Percentiles rank a stretch among this genome's conserved stretches.
Conservation (phyloP, 164 flowering plant species). For the Stephania yunnanensis region DNA sequence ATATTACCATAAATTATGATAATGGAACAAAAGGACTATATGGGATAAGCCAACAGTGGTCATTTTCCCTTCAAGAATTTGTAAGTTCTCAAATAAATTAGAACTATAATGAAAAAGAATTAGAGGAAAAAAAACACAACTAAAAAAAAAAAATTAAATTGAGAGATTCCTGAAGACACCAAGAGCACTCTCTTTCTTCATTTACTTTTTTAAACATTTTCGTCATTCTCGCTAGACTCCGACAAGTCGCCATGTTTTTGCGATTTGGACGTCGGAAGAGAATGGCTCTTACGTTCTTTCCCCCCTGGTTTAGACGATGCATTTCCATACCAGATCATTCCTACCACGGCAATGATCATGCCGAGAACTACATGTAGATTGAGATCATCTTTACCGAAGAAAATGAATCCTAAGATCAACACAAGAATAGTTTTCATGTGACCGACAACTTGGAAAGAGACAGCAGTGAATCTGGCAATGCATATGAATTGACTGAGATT, state of each 20-base stretch:
- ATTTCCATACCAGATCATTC: conserved; percentile 89
- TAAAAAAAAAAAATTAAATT: too few relatives aligned
- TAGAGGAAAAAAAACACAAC: too few relatives aligned
- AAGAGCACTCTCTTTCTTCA: too few relatives aligned
- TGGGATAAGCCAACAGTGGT: too few relatives aligned
- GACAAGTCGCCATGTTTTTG: conserved; percentile 32
- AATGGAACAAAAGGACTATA: too few relatives aligned
- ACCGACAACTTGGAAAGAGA: conserved; percentile 85
- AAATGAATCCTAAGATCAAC: conserved; percentile 66
- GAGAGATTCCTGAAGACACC: too few relatives aligned
- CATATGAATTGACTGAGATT: conserved; percentile 86
- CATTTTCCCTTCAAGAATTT: too few relatives aligned
- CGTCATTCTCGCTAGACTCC: conserved; percentile 36
- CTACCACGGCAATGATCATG: conserved; percentile 70
- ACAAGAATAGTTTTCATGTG: conserved; percentile 83
- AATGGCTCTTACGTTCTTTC: conserved; percentile 54
- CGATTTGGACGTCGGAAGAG: conserved; percentile 29
- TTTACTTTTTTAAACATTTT: conserved; percentile 34
- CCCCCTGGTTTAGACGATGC: conserved; percentile 86
- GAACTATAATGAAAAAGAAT: too few relatives aligned
- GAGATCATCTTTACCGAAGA: conserved; percentile 89
- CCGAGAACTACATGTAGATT: conserved; percentile 75
- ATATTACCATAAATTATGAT: too few relatives aligned
- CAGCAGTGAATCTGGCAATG: conserved; percentile 86
- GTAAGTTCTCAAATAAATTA: too few relatives aligned